Conservation (phyloP, 73 alveolate genomes). For the Breviolum minutum region DNA sequence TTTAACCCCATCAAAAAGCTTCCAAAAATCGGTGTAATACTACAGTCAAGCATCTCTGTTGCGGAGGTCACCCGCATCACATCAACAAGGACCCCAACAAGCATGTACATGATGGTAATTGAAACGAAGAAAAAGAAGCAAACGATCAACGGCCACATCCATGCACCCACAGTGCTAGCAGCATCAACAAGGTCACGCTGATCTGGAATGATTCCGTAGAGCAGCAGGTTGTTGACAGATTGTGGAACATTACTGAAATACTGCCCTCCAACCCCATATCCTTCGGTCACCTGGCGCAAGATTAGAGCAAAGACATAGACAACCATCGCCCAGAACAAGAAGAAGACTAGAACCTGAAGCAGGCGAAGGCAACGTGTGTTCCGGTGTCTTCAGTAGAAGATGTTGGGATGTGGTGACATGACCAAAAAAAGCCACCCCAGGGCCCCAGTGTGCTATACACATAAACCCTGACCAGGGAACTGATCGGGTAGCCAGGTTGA, state of each 20-base stretch:
- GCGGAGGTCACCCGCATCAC: constrained; percentile 78
- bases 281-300: constrained; percentile 65
- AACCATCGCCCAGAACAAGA: constrained; percentile 70
- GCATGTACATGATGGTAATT: constrained; percentile 89
- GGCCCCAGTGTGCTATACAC: too few relatives aligned
- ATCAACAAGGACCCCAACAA: constrained; percentile 75
- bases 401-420: too few relatives aligned
- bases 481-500: constrained; percentile 61
- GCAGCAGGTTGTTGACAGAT: constrained; percentile 72
- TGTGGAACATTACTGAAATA: constrained; percentile 75
- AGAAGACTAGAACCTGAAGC: constrained; percentile 46
- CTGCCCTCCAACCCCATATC: constrained; percentile 27
- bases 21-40: not conserved
- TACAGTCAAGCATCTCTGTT: constrained; percentile 37
- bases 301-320: constrained; percentile 89
- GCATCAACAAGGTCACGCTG: constrained; percentile 72
- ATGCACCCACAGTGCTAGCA: constrained; percentile 40
- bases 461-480: not conserved
- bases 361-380: not conserved
- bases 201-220: constrained; percentile 71
- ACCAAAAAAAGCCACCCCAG: not conserved
- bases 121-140: constrained; percentile 65
- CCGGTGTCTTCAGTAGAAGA: too few relatives aligned
- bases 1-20: too few relatives aligned
- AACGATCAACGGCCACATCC: constrained; percentile 92